phyloP scores from a whole-genome alignment of 768 basidiomycete genomes.

The Mycena rosella region DNA sequence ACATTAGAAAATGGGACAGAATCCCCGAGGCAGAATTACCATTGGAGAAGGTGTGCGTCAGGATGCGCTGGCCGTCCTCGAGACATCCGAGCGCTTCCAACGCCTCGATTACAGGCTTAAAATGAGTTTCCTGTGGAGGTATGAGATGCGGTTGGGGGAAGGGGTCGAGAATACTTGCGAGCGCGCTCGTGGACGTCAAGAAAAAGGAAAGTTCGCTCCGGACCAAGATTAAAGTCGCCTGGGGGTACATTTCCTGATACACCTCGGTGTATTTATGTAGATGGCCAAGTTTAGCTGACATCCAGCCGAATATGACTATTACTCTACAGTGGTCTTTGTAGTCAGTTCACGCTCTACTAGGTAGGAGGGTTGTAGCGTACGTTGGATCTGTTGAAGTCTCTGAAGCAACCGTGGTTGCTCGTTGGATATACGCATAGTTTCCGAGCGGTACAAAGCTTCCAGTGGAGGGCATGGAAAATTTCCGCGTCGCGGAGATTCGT shows the following conservation, averaged over 20 bases:
- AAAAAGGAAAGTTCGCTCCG: conserved; percentile 53
- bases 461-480: background rate
- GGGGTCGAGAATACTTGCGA: conserved; percentile 6
- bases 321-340: background rate
- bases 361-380: background rate
- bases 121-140: conserved; percentile 30
- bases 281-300: conserved; percentile 55
- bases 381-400: conserved; percentile 18
- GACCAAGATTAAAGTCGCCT: conserved; percentile 56
- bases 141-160: background rate
- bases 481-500: no score
- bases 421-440: conserved; percentile 24
- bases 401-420: background rate
- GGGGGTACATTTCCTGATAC: conserved; percentile 58
- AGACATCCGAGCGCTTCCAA: conserved; percentile 54
- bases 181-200: background rate
- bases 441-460: conserved; percentile 17
- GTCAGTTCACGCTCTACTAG: conserved; percentile 18
- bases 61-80: conserved; percentile 46
- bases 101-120: conserved; percentile 52
- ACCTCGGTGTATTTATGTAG: conserved; percentile 59
- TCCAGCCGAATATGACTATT: conserved; percentile 51
- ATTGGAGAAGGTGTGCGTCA: conserved; percentile 64
- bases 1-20: background rate
- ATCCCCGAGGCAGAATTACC: conserved; percentile 44